These are phyloP conservation scores for Picocystis sp. DNA, from an alignment of 163 green algal genomes.

Conservation along the genomic window DNA sequence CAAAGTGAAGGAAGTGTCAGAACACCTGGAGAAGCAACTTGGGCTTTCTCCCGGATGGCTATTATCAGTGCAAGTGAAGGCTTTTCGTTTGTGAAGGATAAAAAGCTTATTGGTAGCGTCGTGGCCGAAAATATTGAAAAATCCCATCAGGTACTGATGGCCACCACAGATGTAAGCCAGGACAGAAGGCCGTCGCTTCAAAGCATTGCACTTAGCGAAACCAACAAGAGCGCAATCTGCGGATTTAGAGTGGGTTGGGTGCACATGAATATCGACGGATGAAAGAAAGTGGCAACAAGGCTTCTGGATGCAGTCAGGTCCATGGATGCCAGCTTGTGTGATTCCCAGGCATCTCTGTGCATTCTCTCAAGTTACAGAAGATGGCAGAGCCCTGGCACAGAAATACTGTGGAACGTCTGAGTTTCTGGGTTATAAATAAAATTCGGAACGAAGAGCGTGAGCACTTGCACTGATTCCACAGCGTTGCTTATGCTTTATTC, in stretches of 20 bases:
- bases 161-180: no score
- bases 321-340: constrained; percentile 30
- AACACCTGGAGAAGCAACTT: constrained; percentile 29
- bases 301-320: constrained; percentile 33
- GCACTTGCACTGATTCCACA: no score
- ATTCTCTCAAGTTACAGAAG: constrained; percentile 31
- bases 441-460: no score
- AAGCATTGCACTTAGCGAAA: no score
- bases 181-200: no score
- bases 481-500: no score
- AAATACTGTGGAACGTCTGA: constrained; percentile 18
- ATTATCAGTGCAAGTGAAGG: constrained; percentile 8
- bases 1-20: constrained; percentile 27
- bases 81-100: background rate
- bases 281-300: constrained; percentile 26
- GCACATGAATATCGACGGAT: constrained; percentile 19
- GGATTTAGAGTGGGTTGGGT: constrained; percentile 41
- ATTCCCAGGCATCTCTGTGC: constrained; percentile 26
- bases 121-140: constrained; percentile 22
- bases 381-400: constrained; percentile 22
- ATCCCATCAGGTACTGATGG: constrained; percentile 6
- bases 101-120: constrained; percentile 17
- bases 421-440: constrained; percentile 33
- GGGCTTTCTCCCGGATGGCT: constrained; percentile 31
- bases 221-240: constrained; percentile 5